Conservation (phyloP, 305 asterid species). For the Petunia hybrid region DNA sequence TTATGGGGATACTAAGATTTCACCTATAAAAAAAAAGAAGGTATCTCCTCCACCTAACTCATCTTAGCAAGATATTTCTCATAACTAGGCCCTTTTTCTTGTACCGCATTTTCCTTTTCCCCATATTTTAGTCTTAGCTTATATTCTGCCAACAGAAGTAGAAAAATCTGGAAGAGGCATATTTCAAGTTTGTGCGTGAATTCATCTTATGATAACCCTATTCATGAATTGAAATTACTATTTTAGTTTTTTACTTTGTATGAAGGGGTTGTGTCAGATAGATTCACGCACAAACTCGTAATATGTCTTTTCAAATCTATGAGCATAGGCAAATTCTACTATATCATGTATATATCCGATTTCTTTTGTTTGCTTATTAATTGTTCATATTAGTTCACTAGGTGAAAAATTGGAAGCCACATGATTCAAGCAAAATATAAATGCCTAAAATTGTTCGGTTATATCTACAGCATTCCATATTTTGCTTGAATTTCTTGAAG, state of each 20-base stretch:
- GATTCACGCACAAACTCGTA: conserved; percentile 71
- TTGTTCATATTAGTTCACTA: no score
- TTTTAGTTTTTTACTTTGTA: neutral
- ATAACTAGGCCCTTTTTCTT: neutral
- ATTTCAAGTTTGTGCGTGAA: neutral
- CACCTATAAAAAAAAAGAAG: neutral
- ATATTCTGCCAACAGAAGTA: no score
- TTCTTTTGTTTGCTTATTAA: no score
- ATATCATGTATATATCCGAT: no score
- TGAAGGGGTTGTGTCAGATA: conserved; percentile 47
- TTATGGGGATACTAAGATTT: neutral
- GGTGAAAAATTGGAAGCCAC: no score
- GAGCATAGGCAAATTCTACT: neutral
- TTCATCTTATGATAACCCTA: neutral
- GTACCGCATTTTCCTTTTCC: neutral
- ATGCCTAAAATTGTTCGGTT: no score
- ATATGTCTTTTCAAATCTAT: conserved; percentile 42
- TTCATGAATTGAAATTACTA: neutral
- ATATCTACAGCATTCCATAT: no score
- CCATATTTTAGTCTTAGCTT: neutral
- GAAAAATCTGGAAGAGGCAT: conserved; percentile 1
- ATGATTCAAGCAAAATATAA: no score
- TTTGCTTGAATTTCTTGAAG: no score
- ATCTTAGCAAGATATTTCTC: neutral
- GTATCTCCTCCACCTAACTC: neutral